Percentiles rank a stretch among this genome's conserved stretches.
Evolutionary conservation across 306 rosid genomes (phyloP).

Genomic region (Cucumis cinereus): DNA sequence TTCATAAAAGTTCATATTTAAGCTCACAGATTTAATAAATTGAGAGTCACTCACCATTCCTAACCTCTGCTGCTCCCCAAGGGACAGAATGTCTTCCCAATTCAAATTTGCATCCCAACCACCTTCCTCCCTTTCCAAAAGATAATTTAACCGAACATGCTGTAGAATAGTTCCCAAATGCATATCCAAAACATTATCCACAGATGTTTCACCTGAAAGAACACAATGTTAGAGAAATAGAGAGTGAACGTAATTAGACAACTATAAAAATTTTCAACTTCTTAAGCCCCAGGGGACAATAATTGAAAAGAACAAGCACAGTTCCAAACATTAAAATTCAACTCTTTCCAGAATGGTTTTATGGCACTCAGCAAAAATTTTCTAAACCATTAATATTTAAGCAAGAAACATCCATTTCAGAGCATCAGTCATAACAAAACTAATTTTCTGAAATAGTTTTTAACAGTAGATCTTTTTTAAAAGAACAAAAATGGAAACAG

Average conservation of each 20-base stretch:
- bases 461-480: neutral
- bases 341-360: neutral
- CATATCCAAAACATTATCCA: slow-evolving; percentile 39
- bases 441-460: neutral
- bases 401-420: neutral
- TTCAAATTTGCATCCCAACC: slow-evolving; percentile 89
- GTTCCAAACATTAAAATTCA: neutral
- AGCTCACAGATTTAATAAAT: neutral
- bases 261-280: neutral
- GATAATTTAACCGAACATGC: slow-evolving; percentile 83
- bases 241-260: neutral
- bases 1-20: slow-evolving; percentile 9
- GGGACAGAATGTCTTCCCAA: slow-evolving; percentile 92
- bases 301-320: neutral
- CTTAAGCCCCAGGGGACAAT: neutral
- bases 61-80: slow-evolving; percentile 97
- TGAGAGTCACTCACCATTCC: slow-evolving; percentile 66
- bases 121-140: slow-evolving; percentile 62
- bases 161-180: slow-evolving; percentile 63
- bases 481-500: no score
- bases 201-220: slow-evolving; percentile 35
- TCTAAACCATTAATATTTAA: neutral
- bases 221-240: neutral
- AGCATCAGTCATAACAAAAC: neutral
- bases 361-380: neutral